phyloP scores from a whole-genome alignment of 2,329 filamentous ascomycete species.

The Orbilia javanica region DNA sequence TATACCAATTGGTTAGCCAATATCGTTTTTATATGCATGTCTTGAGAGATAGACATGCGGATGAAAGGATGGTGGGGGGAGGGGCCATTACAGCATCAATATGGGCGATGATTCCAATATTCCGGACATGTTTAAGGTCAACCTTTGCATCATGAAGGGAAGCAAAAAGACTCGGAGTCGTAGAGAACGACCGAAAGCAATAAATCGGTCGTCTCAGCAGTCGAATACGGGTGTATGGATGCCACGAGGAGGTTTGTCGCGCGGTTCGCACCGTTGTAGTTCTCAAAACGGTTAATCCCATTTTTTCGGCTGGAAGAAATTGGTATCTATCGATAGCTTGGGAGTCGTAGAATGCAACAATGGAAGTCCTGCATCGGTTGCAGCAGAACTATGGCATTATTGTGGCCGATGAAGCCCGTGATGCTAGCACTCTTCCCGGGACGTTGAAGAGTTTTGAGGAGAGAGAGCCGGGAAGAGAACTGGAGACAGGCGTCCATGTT shows the following conservation, averaged over 20 bases:
- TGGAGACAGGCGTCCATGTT: neutral
- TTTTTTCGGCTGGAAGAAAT: neutral
- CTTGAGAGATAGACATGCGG: slow-evolving; percentile 64
- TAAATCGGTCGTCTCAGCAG: slow-evolving; percentile 38
- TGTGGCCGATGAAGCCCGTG: neutral
- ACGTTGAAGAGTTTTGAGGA: neutral
- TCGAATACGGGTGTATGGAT: slow-evolving; percentile 41
- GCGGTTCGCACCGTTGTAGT: slow-evolving; percentile 41
- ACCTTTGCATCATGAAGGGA: slow-evolving; percentile 49
- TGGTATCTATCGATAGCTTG: slow-evolving; percentile 1
- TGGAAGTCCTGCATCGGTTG: slow-evolving; percentile 12
- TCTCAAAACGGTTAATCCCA: slow-evolving; percentile 33
- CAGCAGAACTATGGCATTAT: slow-evolving; percentile 14
- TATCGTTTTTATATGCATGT: slow-evolving; percentile 67
- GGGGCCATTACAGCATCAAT: slow-evolving; percentile 80
- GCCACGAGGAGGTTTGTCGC: slow-evolving; percentile 25
- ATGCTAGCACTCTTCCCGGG: too few relatives aligned
- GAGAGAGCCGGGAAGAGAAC: neutral
- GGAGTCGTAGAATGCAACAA: neutral
- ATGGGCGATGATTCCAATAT: slow-evolving; percentile 98
- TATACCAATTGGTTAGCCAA: slow-evolving; percentile 66
- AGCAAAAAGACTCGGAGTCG: slow-evolving; percentile 29
- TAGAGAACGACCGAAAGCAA: slow-evolving; percentile 31
- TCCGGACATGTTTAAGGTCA: slow-evolving; percentile 73
- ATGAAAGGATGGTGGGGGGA: slow-evolving; percentile 62